These are phyloP conservation scores for Yamadazyma paraphyllophila DNA, from an alignment of 805 yeast species.

Conservation along the genomic window DNA sequence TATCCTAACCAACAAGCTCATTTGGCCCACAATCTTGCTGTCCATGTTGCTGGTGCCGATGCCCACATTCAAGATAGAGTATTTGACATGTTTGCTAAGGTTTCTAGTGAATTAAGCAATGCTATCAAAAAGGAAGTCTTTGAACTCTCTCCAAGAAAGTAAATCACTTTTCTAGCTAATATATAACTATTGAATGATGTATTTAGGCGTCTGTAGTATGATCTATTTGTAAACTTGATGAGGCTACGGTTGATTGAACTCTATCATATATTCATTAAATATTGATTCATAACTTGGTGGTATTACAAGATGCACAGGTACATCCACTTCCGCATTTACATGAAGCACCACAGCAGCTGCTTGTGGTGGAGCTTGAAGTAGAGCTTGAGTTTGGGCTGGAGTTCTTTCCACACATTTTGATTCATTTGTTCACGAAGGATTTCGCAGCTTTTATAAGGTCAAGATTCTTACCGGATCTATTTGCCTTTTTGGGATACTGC, in stretches of 20 bases:
- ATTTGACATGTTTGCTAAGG: conserved; percentile 70
- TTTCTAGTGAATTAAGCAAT: conserved; percentile 64
- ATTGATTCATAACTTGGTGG: conserved; percentile 33
- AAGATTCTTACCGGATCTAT: conserved; percentile 4
- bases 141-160: conserved; percentile 47
- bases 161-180: not conserved
- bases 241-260: not conserved
- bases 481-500: conserved; percentile 11
- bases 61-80: conserved; percentile 77
- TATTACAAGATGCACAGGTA: conserved; percentile 41
- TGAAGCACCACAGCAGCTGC: conserved; percentile 32
- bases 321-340: conserved; percentile 45
- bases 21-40: conserved; percentile 78
- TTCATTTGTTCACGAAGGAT: not conserved
- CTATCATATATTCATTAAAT: no score
- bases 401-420: conserved; percentile 21
- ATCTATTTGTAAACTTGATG: not conserved
- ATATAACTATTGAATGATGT: conserved; percentile 8
- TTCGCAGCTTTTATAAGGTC: conserved; percentile 6
- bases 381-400: conserved; percentile 1
- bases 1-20: conserved; percentile 80
- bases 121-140: conserved; percentile 63
- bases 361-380: conserved; percentile 5
- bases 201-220: no score
- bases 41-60: conserved; percentile 65